These are phyloP conservation scores for Aspergillus funiculosus DNA, from an alignment of 495 filamentous ascomycete genomes.

Conservation along the genomic window DNA sequence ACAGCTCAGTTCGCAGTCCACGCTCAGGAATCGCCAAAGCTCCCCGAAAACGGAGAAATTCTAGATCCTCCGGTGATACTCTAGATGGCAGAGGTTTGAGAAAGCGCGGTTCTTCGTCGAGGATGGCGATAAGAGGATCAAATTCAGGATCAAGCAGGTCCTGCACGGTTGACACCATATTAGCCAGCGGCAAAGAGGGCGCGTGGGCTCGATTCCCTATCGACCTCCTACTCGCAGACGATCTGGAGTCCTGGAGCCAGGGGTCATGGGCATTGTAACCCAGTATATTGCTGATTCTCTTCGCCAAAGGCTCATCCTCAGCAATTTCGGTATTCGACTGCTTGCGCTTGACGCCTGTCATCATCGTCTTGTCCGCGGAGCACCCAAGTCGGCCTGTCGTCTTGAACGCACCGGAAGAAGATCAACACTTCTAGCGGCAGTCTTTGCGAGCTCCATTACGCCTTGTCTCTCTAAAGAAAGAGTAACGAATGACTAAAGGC, in stretches of 20 bases:
- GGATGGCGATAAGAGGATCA: conserved; percentile 39
- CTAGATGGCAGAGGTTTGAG: conserved; percentile 40
- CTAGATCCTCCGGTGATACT: conserved; percentile 63
- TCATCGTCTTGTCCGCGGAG: conserved; percentile 7
- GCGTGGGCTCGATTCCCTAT: conserved; percentile 29
- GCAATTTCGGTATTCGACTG: conserved; percentile 21
- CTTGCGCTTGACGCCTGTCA: conserved; percentile 27
- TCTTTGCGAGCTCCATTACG: neutral
- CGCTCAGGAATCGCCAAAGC: conserved; percentile 63
- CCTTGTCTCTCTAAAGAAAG: conserved; percentile 2
- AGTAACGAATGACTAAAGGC: conserved; percentile 23
- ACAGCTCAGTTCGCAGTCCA: conserved; percentile 61
- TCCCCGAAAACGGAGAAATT: conserved; percentile 66
- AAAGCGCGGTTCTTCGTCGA: conserved; percentile 49
- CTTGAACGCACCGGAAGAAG: conserved; percentile 1
- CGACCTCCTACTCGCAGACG: conserved; percentile 27
- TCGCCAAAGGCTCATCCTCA: conserved; percentile 13
- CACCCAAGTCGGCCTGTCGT: neutral
- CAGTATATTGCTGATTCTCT: conserved; percentile 27
- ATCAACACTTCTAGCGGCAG: conserved; percentile 3
- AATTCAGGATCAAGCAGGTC: conserved; percentile 43
- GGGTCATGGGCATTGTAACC: conserved; percentile 34
- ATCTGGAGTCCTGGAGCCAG: conserved; percentile 32
- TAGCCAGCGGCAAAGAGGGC: conserved; percentile 33
- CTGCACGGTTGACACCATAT: conserved; percentile 41